Percentiles rank a stretch among this genome's conserved stretches.
Conservation (phyloP, 2,329 filamentous ascomycete species). For the Calonectria naviculata region DNA sequence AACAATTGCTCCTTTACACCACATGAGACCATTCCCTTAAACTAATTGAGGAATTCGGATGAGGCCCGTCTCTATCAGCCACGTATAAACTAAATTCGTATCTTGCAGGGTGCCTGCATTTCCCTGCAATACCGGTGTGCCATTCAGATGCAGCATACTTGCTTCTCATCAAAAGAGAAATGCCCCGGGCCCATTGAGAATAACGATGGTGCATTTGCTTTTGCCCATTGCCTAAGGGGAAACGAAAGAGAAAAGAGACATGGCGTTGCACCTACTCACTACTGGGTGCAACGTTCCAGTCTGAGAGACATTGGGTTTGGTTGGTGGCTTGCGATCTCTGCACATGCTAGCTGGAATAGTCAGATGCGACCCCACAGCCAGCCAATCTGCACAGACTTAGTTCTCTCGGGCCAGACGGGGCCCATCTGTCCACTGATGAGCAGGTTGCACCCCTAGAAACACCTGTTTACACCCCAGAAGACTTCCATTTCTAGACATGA, state of each 20-base stretch:
- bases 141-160: neutral
- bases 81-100: neutral
- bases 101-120: neutral
- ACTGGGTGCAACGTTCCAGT: conserved; percentile 7
- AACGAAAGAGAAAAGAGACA: neutral
- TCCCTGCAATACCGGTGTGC: neutral
- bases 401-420: conserved; percentile 14
- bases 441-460: conserved; percentile 18
- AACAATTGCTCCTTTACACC: conserved; percentile 15
- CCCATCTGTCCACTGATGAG: conserved; percentile 25
- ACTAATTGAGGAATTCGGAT: conserved; percentile 3
- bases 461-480: conserved; percentile 16
- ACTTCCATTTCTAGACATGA: conserved; percentile 11
- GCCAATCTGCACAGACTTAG: conserved; percentile 7
- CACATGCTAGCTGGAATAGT: neutral
- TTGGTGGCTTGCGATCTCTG: conserved; percentile 12
- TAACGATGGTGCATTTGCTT: neutral
- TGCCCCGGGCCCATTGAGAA: neutral
- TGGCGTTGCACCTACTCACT: neutral
- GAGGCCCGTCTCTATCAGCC: neutral
- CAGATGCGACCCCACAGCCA: conserved; percentile 13
- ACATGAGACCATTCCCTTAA: conserved; percentile 16
- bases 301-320: conserved; percentile 1
- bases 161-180: neutral
- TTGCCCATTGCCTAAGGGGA: neutral